Percentiles rank a stretch among this genome's conserved stretches.
Conservation (phyloP, 768 basidiomycete species). For the Naganishia vaughanmartiniae region DNA sequence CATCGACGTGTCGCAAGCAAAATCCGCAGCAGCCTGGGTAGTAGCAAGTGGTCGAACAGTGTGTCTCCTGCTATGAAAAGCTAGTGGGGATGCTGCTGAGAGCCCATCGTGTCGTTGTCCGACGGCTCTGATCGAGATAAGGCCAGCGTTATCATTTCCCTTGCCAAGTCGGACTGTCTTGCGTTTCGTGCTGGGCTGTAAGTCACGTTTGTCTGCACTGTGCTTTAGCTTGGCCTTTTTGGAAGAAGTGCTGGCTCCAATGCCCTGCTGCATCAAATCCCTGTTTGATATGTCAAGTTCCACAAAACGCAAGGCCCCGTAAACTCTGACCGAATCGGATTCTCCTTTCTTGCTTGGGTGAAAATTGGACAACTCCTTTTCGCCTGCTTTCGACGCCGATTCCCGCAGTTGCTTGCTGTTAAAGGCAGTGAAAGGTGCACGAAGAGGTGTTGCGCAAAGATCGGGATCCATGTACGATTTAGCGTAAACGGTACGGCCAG, state of each 20-base stretch:
- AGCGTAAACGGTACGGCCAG: neutral
- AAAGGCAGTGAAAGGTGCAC: neutral
- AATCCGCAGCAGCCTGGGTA: neutral
- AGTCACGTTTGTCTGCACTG: neutral
- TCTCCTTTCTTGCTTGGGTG: neutral
- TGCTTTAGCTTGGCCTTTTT: neutral
- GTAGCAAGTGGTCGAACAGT: neutral
- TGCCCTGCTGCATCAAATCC: no score
- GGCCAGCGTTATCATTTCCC: neutral
- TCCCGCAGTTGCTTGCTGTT: neutral
- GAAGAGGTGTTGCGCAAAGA: neutral
- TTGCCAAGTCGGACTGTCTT: neutral
- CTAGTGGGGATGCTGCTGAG: neutral
- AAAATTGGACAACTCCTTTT: neutral
- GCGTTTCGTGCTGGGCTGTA: neutral
- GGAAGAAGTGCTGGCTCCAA: neutral
- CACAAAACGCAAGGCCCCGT: neutral
- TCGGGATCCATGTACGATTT: neutral
- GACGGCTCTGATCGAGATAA: neutral
- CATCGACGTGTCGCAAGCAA: neutral
- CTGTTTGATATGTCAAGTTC: neutral
- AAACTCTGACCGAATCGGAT: neutral
- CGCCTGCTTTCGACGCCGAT: neutral
- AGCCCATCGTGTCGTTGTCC: neutral
- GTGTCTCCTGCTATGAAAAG: neutral